Evolutionary conservation across 2,329 filamentous ascomycete species (phyloP).

Genomic region (Trichoderma atroviride): DNA sequence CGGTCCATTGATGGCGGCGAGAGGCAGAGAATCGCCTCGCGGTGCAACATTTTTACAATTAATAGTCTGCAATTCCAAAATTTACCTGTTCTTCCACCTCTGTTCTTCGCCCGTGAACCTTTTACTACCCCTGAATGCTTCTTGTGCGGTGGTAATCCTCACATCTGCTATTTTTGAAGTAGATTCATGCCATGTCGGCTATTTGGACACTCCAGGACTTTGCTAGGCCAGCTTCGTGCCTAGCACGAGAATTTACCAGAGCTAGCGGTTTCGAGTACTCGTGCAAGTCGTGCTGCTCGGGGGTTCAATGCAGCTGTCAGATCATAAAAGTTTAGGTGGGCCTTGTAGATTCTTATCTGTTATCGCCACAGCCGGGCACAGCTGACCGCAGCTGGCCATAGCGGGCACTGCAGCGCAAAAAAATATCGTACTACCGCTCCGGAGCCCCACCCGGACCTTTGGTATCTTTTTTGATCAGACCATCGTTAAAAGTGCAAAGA

Average conservation of each 20-base stretch:
- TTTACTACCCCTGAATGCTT: neutral
- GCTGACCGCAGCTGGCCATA: neutral
- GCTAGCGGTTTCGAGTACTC: neutral
- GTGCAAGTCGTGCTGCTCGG: too few relatives aligned
- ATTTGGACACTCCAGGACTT: neutral
- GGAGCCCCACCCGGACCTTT: constrained; percentile 23
- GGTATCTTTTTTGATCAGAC: constrained; percentile 27
- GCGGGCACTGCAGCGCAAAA: neutral
- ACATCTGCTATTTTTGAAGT: neutral
- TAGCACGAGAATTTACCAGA: neutral
- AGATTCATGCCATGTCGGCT: neutral
- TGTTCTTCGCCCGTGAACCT: neutral
- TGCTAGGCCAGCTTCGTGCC: neutral
- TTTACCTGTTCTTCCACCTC: neutral
- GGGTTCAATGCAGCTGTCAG: neutral
- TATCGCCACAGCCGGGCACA: neutral
- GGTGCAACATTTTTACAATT: neutral
- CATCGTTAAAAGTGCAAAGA: constrained; percentile 25
- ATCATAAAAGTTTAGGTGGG: constrained; percentile 1
- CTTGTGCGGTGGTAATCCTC: neutral
- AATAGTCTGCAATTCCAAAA: constrained; percentile 18
- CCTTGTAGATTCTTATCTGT: neutral
- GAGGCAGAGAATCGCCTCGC: neutral
- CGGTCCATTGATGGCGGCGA: neutral
- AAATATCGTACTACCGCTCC: constrained; percentile 1